phyloP scores from a whole-genome alignment of 2,329 filamentous ascomycete species.

The Colletotrichum spaethianum region DNA sequence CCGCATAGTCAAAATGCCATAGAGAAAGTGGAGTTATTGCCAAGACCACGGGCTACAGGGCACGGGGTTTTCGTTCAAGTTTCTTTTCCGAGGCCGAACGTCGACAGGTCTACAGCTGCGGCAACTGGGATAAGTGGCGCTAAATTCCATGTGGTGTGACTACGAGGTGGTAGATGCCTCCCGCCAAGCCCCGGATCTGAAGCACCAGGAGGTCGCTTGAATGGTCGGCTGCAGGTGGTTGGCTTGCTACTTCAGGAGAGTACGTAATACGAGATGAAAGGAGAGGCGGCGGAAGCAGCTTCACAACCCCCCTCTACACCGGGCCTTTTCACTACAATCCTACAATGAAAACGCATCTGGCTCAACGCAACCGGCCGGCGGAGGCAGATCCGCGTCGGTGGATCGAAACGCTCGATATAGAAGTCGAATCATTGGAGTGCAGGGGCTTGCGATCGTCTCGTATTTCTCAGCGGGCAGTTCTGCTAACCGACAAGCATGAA shows the following conservation, averaged over 20 bases:
- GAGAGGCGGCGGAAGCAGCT: neutral
- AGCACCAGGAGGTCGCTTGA: neutral
- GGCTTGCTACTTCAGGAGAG: neutral
- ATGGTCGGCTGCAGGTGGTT: conserved; percentile 15
- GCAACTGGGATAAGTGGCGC: no score
- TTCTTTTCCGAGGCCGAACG: neutral
- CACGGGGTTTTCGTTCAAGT: neutral
- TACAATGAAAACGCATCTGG: neutral
- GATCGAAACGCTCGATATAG: neutral
- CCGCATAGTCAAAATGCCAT: neutral
- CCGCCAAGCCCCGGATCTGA: neutral
- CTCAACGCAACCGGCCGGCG: neutral
- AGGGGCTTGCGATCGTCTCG: neutral
- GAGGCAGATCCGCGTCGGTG: neutral
- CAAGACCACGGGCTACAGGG: neutral
- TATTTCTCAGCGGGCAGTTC: neutral
- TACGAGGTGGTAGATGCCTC: neutral
- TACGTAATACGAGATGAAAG: neutral
- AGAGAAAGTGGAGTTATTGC: neutral
- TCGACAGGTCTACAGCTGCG: neutral
- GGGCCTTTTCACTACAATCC: neutral
- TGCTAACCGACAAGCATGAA: neutral
- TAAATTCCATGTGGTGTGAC: no score
- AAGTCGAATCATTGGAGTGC: neutral
- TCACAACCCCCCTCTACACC: neutral